Evolutionary conservation across 345 rosid genomes (phyloP), one percentile per base, ranked within the genome.

Genomic region (Cochlearia excelsa): DNA sequence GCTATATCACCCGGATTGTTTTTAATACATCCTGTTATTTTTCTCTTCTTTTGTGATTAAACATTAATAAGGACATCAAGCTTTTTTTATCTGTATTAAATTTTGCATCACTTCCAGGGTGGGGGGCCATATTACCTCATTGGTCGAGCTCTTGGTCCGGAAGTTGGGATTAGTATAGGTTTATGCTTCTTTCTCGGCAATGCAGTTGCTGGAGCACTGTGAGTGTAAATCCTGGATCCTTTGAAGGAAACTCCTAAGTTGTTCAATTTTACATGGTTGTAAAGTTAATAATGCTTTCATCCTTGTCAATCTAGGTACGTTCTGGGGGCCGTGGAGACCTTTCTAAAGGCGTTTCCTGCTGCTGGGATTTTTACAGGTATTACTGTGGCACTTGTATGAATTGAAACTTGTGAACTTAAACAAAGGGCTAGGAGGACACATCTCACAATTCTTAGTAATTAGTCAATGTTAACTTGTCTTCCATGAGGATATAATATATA

Each of bases 61-160:
- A 53, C 41, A 46, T 31, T 46, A 45, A 11, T 53, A 31, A 51
- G 51, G 57, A 51, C 26, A 52, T 40, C 62, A 52, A 59, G 31
- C 46, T 46, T 28, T 38, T 39, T 16, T 16, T 16, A 16, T 46
- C 27, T 27, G 44, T 34, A 45, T 58, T 45, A 51, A 53, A 3
- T 49, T 37, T 61, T 66, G 57, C 30, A 26, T 34, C 30, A 52
- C 51, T 61, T 45, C 50, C 68, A 72, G 76, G 76, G 99, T 73
- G 99, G 99, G 46, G 97, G 99, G 26, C 99, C 99, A 55, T 94
- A 94, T 74, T 94, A 94, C 77, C 95, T 94, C 72, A 94, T 94
- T 74, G 99, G 99, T 57, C 99, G 99, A 48, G 97, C 99, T 55
- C 88, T 94, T 80, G 99, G 99, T 69, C 99, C 99, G 27, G 99